phyloP scores from a whole-genome alignment of 768 basidiomycete species.

The Pulveroboletus sp. region DNA sequence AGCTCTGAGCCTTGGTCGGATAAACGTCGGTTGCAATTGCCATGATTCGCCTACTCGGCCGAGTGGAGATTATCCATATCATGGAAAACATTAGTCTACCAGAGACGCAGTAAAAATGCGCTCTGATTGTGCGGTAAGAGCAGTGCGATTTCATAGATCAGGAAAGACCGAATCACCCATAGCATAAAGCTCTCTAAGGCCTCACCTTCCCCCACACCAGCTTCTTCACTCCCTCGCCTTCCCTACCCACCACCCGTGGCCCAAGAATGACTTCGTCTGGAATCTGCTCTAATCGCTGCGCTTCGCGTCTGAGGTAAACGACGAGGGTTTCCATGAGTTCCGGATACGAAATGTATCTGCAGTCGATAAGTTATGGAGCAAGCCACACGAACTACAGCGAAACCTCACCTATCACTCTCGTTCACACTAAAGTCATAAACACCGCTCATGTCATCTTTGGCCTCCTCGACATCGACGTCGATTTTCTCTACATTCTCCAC shows the following conservation, averaged over 20 bases:
- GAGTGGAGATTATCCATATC: neutral
- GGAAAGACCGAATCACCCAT: neutral
- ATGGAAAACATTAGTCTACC: neutral
- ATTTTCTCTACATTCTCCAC: constrained; percentile 58
- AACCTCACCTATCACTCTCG: constrained; percentile 38
- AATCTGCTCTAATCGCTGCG: constrained; percentile 58
- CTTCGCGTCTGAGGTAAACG: constrained; percentile 67
- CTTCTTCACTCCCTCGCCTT: constrained; percentile 30
- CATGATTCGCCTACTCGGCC: neutral
- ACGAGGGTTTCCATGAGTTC: constrained; percentile 70
- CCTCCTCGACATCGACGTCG: constrained; percentile 55
- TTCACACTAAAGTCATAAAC: constrained; percentile 63
- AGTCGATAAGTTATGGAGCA: constrained; percentile 16
- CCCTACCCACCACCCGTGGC: constrained; percentile 29
- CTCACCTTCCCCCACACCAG: constrained; percentile 29
- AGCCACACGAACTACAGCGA: neutral
- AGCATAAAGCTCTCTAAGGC: constrained; percentile 8
- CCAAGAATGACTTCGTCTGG: constrained; percentile 40
- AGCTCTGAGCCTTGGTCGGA: too few relatives aligned
- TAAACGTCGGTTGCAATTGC: neutral
- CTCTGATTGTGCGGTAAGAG: constrained; percentile 1
- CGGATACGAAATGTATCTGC: constrained; percentile 70
- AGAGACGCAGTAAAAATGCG: constrained; percentile 1
- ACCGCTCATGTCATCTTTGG: constrained; percentile 62
- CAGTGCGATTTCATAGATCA: neutral